Evolutionary conservation across 352 stramenopile species (phyloP).

Genomic region (Phytophthora pseudosyringae): DNA sequence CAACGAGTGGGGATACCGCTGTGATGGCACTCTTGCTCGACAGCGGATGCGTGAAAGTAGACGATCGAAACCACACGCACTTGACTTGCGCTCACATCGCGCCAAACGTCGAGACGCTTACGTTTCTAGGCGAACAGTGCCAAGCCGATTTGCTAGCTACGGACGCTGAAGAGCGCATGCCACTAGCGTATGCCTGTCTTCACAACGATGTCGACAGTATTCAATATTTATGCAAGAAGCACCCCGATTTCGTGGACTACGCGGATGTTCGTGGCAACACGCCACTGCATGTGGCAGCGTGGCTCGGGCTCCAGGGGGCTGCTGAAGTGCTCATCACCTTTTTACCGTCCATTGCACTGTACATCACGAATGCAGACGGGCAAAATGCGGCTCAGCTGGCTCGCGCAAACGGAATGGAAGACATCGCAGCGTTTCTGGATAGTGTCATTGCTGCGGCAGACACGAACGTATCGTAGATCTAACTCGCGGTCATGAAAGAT

Average conservation of each 20-base stretch:
- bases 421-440: slow-evolving; percentile 38
- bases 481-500: too few relatives aligned
- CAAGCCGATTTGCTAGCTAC: slow-evolving; percentile 59
- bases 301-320: slow-evolving; percentile 42
- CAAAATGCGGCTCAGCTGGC: slow-evolving; percentile 54
- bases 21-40: slow-evolving; percentile 51
- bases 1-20: slow-evolving; percentile 38
- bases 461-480: slow-evolving; percentile 7
- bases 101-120: slow-evolving; percentile 39
- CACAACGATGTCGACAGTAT: slow-evolving; percentile 58
- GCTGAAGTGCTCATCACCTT: slow-evolving; percentile 44
- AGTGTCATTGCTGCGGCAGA: slow-evolving; percentile 29
- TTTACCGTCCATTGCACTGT: slow-evolving; percentile 55
- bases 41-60: slow-evolving; percentile 41
- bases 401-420: slow-evolving; percentile 31
- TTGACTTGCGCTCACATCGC: slow-evolving; percentile 56
- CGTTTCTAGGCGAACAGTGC: slow-evolving; percentile 47
- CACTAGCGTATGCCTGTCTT: slow-evolving; percentile 67
- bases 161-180: slow-evolving; percentile 64
- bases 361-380: slow-evolving; percentile 59
- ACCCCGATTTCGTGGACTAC: slow-evolving; percentile 77
- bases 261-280: slow-evolving; percentile 70
- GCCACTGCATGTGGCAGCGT: slow-evolving; percentile 65
- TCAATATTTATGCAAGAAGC: slow-evolving; percentile 50
- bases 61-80: slow-evolving; percentile 50